phyloP scores from a whole-genome alignment of 2,329 filamentous ascomycete genomes.

The Clonostachys rhizophaga region DNA sequence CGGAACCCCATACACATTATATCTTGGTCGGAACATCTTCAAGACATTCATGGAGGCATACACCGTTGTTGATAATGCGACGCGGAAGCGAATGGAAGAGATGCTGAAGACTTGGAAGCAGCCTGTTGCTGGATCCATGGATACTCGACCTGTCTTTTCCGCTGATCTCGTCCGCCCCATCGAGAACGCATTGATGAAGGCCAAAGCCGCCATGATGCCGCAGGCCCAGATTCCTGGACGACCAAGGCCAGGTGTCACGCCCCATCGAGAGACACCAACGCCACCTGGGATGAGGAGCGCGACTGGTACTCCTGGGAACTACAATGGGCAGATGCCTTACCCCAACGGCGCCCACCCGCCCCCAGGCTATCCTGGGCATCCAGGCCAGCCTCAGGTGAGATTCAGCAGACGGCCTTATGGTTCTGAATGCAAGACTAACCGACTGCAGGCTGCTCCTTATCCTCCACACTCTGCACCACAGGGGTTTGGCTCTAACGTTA shows the following conservation, averaged over 20 bases:
- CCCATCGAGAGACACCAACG: constrained; percentile 70
- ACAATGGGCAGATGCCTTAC: constrained; percentile 8
- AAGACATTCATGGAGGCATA: constrained; percentile 97
- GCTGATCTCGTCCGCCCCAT: constrained; percentile 84
- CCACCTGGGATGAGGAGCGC: constrained; percentile 47
- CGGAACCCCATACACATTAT: constrained; percentile 93
- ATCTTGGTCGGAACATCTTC: constrained; percentile 88
- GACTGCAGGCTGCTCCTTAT: constrained; percentile 29
- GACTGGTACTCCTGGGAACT: constrained; percentile 2
- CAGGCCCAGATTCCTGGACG: constrained; percentile 36
- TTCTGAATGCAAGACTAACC: constrained; percentile 1
- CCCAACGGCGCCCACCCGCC: constrained; percentile 14
- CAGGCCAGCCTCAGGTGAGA: constrained; percentile 20
- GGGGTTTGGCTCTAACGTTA: constrained; percentile 16
- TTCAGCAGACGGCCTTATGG: background rate
- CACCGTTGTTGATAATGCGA: constrained; percentile 75
- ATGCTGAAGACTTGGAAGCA: constrained; percentile 99
- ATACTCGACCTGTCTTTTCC: constrained; percentile 88
- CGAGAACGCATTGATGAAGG: constrained; percentile 90
- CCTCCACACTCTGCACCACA: constrained; percentile 10
- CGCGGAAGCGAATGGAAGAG: constrained; percentile 89
- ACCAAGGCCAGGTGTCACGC: constrained; percentile 41
- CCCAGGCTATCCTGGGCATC: constrained; percentile 13
- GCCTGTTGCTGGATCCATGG: constrained; percentile 87
- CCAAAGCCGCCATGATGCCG: constrained; percentile 56